These are phyloP conservation scores for Pseudonitzschia pungens DNA, from an alignment of 108 stramenopile species.

Conservation along the genomic window DNA sequence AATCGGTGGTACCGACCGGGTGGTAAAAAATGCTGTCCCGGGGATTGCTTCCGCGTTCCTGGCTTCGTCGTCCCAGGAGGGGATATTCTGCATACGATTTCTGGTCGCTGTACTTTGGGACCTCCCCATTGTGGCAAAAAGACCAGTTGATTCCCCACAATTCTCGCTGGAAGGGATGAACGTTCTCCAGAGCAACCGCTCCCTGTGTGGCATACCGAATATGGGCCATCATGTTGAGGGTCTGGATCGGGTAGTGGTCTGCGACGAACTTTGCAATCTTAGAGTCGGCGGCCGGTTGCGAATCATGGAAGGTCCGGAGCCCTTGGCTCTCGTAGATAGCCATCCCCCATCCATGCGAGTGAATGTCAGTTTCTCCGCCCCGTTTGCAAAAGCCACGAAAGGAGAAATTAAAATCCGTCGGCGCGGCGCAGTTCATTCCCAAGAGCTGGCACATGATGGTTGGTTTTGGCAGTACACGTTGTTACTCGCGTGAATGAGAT, in stretches of 20 bases:
- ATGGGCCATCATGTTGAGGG: conserved; percentile 82
- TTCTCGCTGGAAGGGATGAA: conserved; percentile 85
- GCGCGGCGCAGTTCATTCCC: conserved; percentile 73
- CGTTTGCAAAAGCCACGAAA: conserved; percentile 81
- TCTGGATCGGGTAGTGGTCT: conserved; percentile 17
- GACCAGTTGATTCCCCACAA: conserved; percentile 69
- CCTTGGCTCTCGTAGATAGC: conserved; percentile 55
- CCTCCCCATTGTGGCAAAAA: conserved; percentile 88
- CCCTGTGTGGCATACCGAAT: conserved; percentile 87
- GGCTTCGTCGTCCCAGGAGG: not conserved
- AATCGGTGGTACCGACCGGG: conserved; percentile 84
- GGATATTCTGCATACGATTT: not conserved
- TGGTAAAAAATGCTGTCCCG: conserved; percentile 38
- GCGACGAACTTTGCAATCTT: conserved; percentile 44
- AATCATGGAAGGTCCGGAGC: conserved; percentile 65
- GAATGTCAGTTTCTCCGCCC: conserved; percentile 83
- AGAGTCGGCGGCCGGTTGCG: conserved; percentile 51
- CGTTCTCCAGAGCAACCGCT: conserved; percentile 68
- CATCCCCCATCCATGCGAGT: conserved; percentile 89
- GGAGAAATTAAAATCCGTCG: conserved; percentile 81
- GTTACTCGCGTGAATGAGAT: too few species aligned
- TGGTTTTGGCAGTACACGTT: not conserved
- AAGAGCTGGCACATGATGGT: conserved; percentile 43
- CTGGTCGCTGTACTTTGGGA: conserved; percentile 28
- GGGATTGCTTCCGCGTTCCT: conserved; percentile 23